Evolutionary conservation across 2,329 filamentous ascomycete genomes (phyloP).

Genomic region (Hypoxylon sp.): DNA sequence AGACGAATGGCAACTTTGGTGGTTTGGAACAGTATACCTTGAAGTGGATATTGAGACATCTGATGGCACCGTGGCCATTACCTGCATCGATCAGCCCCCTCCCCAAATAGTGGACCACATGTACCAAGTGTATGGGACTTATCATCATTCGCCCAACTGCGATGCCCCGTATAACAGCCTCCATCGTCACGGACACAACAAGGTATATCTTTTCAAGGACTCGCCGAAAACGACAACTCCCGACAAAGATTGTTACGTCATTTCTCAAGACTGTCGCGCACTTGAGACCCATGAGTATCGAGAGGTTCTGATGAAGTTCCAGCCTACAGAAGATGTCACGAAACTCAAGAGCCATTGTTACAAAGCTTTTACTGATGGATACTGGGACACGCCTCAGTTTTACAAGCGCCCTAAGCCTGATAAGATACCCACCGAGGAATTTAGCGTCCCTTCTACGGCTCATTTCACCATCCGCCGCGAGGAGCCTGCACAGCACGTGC

Average conservation of each 20-base stretch:
- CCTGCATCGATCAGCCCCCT: background rate
- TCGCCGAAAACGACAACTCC: conserved; percentile 41
- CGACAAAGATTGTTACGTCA: conserved; percentile 51
- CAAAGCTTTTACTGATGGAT: conserved; percentile 21
- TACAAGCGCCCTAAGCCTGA: too few species aligned
- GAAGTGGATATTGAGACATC: background rate
- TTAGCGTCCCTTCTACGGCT: conserved; percentile 7
- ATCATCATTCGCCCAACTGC: conserved; percentile 48
- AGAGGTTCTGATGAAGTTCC: conserved; percentile 49
- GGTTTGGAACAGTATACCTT: conserved; percentile 15
- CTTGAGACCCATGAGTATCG: conserved; percentile 55
- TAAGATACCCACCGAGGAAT: background rate
- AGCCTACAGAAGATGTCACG: conserved; percentile 38
- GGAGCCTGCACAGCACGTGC: conserved; percentile 18
- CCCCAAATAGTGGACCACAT: background rate
- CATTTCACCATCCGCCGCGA: background rate
- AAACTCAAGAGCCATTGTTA: conserved; percentile 1
- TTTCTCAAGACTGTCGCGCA: conserved; percentile 50
- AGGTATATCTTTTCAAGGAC: conserved; percentile 55
- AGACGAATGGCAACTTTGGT: conserved; percentile 39
- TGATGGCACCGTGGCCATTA: background rate
- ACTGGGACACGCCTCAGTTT: conserved; percentile 20
- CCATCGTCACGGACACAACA: conserved; percentile 27
- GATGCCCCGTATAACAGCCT: conserved; percentile 54
- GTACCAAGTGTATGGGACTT: conserved; percentile 35